A percentile compares a stretch with the other conserved stretches of the same genome.
phyloP scores from a whole-genome alignment of 164 flowering plant species.

The Vitis cinerea region DNA sequence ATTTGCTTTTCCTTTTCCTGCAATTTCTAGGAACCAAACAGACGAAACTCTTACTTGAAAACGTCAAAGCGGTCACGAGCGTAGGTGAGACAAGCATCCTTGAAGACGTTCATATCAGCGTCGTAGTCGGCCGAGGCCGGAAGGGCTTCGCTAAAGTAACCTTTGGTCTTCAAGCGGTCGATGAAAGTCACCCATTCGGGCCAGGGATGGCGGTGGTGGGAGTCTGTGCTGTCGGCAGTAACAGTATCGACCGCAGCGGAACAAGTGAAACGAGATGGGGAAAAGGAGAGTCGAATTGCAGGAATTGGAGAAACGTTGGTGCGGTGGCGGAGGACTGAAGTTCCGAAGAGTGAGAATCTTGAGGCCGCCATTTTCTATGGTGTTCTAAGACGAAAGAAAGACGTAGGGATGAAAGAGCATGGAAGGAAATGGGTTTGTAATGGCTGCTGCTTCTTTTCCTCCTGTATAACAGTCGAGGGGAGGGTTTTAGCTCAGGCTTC shows the following conservation, averaged over 20 bases:
- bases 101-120: slow-evolving; percentile 43
- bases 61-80: slow-evolving; percentile 76
- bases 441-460: neutral
- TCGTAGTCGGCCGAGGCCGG: slow-evolving; percentile 3
- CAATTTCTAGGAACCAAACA: neutral
- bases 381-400: neutral
- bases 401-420: neutral
- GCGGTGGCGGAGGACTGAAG: slow-evolving; percentile 21
- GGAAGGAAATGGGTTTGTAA: neutral
- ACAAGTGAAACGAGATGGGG: slow-evolving; percentile 13
- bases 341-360: slow-evolving; percentile 23
- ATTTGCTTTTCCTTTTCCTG: too few species aligned
- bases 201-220: slow-evolving; percentile 65
- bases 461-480: too few species aligned
- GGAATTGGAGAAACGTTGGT: slow-evolving; percentile 8
- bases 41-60: slow-evolving; percentile 42
- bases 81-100: slow-evolving; percentile 62
- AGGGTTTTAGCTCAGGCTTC: too few species aligned
- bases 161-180: slow-evolving; percentile 56
- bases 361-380: slow-evolving; percentile 21
- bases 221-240: slow-evolving; percentile 5
- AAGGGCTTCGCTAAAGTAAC: slow-evolving; percentile 39
- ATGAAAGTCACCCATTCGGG: slow-evolving; percentile 76
- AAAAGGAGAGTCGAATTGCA: slow-evolving; percentile 14
- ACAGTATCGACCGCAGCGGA: slow-evolving; percentile 20